Evolutionary conservation across 805 yeast genomes (phyloP).

Genomic region (Lipomyces starkeyi): DNA sequence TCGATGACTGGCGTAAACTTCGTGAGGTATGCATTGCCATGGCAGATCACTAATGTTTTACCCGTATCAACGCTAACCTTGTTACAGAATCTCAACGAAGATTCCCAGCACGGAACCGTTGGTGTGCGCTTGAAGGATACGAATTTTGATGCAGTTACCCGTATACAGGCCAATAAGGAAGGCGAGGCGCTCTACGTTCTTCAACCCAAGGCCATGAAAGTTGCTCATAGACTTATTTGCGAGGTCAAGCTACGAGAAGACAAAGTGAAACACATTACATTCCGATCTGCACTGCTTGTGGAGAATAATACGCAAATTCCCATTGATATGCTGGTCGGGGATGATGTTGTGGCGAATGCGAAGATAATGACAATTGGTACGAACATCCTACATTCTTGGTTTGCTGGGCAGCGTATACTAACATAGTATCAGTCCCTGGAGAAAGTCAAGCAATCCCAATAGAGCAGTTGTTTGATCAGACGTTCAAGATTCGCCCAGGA

Average conservation of each 20-base stretch:
- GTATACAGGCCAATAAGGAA: constrained; percentile 74
- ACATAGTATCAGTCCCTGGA: constrained; percentile 52
- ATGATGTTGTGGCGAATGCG: constrained; percentile 46
- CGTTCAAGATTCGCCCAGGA: constrained; percentile 65
- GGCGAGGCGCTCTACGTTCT: constrained; percentile 80
- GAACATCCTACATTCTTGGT: neutral
- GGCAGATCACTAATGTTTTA: neutral
- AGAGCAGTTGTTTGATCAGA: constrained; percentile 63
- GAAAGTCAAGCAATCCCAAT: constrained; percentile 74
- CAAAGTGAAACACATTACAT: constrained; percentile 75
- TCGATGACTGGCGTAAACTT: constrained; percentile 89
- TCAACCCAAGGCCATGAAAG: constrained; percentile 62
- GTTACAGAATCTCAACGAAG: constrained; percentile 29
- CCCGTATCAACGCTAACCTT: neutral
- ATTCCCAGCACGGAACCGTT: constrained; percentile 36
- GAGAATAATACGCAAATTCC: constrained; percentile 70
- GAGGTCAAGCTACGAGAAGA: constrained; percentile 73
- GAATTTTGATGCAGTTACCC: constrained; percentile 58
- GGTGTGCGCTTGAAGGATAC: constrained; percentile 54
- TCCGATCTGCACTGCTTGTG: constrained; percentile 76
- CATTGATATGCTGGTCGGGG: constrained; percentile 53
- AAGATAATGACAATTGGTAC: constrained; percentile 49
- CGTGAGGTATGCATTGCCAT: constrained; percentile 61
- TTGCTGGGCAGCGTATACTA: neutral
- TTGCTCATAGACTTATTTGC: constrained; percentile 76